phyloP scores from a whole-genome alignment of 257 asterid species.

The Coffea eugenioides region DNA sequence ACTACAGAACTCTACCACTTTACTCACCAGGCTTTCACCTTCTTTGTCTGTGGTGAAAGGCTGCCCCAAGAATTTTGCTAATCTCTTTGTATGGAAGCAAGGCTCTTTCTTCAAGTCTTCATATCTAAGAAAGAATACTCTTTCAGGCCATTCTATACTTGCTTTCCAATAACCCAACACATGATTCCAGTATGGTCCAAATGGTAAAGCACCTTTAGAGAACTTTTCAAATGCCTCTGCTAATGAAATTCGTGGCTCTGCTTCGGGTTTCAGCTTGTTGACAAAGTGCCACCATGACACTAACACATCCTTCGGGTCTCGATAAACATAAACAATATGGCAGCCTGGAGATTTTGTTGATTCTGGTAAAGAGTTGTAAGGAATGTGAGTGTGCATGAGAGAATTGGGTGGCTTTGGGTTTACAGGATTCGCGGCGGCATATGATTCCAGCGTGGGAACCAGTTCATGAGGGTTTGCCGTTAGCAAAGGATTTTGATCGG shows the following conservation, averaged over 20 bases:
- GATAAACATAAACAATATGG: conserved; percentile 25
- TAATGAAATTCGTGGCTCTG: conserved; percentile 25
- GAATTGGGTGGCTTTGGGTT: conserved; percentile 22
- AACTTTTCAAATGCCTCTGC: conserved; percentile 35
- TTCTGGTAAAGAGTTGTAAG: conserved; percentile 19
- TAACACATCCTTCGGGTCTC: conserved; percentile 45
- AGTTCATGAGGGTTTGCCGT: conserved; percentile 28
- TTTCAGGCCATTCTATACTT: conserved; percentile 24
- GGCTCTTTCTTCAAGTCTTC: conserved; percentile 31
- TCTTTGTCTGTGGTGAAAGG: conserved; percentile 18
- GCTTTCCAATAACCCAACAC: conserved; percentile 43
- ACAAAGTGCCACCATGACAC: conserved; percentile 46
- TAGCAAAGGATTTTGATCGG: conserved; percentile 25
- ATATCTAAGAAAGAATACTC: conserved; percentile 13
- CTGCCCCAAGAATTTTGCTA: conserved; percentile 25
- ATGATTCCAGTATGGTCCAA: conserved; percentile 51
- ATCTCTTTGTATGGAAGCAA: conserved; percentile 11
- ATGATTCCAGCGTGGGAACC: conserved; percentile 20
- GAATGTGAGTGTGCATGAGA: conserved; percentile 25
- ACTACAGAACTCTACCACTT: conserved; percentile 27
- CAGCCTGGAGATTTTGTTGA: conserved; percentile 12
- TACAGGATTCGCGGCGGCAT: conserved; percentile 21
- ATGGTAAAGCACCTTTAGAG: conserved; percentile 33
- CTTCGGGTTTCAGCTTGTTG: conserved; percentile 29
- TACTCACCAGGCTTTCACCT: conserved; percentile 3